Conservation (phyloP, 257 asterid species). For the Scutellaria galericulata region DNA sequence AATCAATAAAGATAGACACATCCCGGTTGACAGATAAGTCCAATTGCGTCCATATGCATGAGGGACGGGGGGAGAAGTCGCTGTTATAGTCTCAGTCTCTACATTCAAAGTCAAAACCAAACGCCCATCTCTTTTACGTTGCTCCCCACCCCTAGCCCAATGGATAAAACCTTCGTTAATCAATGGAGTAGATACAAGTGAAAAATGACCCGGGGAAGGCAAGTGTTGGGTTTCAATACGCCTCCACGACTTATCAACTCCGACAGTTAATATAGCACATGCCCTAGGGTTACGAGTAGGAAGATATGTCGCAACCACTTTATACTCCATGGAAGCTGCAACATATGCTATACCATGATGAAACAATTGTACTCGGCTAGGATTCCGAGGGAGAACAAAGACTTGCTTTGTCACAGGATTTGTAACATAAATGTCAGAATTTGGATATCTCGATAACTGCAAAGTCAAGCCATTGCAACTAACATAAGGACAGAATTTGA, state of each 20-base stretch:
- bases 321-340: slow-evolving; percentile 16
- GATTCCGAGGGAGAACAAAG: background rate
- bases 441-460: background rate
- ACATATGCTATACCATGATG: background rate
- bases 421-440: background rate
- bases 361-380: background rate
- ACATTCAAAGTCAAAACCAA: background rate
- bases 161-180: slow-evolving; percentile 15
- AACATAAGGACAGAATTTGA: background rate
- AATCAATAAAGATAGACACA: background rate
- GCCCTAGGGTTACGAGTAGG: background rate
- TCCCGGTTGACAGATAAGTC: background rate
- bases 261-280: slow-evolving; percentile 1
- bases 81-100: background rate
- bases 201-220: too few species aligned
- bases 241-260: slow-evolving; percentile 13
- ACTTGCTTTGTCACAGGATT: background rate
- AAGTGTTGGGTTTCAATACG: background rate
- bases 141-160: background rate
- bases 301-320: background rate
- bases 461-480: slow-evolving; percentile 16
- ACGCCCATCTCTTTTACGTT: too few species aligned
- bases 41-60: too few species aligned
- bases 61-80: background rate
- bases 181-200: background rate